phyloP scores from a whole-genome alignment of 2,329 filamentous ascomycete genomes.

The Remersonia thermophila region DNA sequence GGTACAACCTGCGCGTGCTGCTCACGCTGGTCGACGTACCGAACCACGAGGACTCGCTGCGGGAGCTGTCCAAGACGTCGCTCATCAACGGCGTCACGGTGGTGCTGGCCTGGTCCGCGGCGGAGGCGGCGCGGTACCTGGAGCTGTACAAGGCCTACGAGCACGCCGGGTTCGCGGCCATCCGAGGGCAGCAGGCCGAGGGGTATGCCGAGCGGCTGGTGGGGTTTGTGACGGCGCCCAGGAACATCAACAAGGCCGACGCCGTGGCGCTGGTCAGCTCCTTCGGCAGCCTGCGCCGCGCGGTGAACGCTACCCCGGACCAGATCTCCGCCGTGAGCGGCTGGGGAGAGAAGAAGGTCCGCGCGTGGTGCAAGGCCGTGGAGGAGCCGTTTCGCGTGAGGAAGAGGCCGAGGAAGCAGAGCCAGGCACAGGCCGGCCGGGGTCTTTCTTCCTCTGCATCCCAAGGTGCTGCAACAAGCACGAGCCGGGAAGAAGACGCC shows the following conservation, averaged over 20 bases:
- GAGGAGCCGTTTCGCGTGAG: slow-evolving; percentile 73
- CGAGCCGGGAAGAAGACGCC: slow-evolving; percentile 29
- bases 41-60: slow-evolving; percentile 81
- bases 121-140: slow-evolving; percentile 85
- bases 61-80: slow-evolving; percentile 84
- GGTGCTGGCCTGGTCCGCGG: slow-evolving; percentile 85
- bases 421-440: slow-evolving; percentile 32
- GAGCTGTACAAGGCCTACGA: slow-evolving; percentile 94
- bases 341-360: slow-evolving; percentile 93
- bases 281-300: slow-evolving; percentile 79
- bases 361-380: slow-evolving; percentile 69
- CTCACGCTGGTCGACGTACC: slow-evolving; percentile 89
- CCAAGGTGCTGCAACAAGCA: slow-evolving; percentile 2
- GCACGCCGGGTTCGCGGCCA: slow-evolving; percentile 65
- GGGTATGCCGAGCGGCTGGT: slow-evolving; percentile 78
- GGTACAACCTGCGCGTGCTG: slow-evolving; percentile 76
- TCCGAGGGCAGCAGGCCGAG: slow-evolving; percentile 72
- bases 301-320: slow-evolving; percentile 78
- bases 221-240: slow-evolving; percentile 83
- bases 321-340: slow-evolving; percentile 75
- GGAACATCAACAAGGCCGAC: slow-evolving; percentile 89
- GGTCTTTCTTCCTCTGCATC: not conserved
- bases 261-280: slow-evolving; percentile 80
- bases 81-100: slow-evolving; percentile 87
- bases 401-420: slow-evolving; percentile 34